Evolutionary conservation across 2,329 filamentous ascomycete species (phyloP), one percentile per base, ranked within the genome.

Genomic region (Dactylellina parvicollis): DNA sequence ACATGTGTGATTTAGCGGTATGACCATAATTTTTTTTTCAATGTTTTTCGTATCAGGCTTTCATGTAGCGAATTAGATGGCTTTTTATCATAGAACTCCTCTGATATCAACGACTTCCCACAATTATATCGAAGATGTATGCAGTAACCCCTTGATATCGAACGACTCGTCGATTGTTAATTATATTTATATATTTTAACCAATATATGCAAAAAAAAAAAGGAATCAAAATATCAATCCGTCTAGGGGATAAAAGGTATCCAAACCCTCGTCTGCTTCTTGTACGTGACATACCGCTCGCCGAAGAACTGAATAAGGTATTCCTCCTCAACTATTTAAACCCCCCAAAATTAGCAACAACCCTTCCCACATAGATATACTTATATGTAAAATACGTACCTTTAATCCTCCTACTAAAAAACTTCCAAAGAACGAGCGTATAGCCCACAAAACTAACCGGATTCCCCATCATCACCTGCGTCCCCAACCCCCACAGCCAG

Each of bases 401-500:
- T 60, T 80, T 81, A 75, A 98, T 93, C 72, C 95, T 84, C 10
- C 80, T 82, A 14, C 84, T 85, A 80, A 99, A 99, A 80, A 99
- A 99, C 72, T 83, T 85, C 92, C 92, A 97, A 76, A 99, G 81
- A 14, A 96, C 90, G 5, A 85, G 80, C 0, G 87, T 82, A 82
- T 96, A 98, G 1, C 82, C 90, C 4, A 89, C 76, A 66, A 96
- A 87, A 80, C 92, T 96, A 1, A 96, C 76, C 7, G 86, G 82
- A 81, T 99, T 99, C 16, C 94, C 94, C 75, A 97, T 84, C 61
- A 96, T 87, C 44, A 98, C 79, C 83, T 99, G 95, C 10, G 93
- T 96, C 3, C 95, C 95, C n/a, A 98, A 79, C 0, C 91, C 92
- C 94, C 94, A 99, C 88, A 92, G 98, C 81, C 96, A 99, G 83